phyloP scores from a whole-genome alignment of 2,329 filamentous ascomycete genomes.

The Juglanconis juglandina region DNA sequence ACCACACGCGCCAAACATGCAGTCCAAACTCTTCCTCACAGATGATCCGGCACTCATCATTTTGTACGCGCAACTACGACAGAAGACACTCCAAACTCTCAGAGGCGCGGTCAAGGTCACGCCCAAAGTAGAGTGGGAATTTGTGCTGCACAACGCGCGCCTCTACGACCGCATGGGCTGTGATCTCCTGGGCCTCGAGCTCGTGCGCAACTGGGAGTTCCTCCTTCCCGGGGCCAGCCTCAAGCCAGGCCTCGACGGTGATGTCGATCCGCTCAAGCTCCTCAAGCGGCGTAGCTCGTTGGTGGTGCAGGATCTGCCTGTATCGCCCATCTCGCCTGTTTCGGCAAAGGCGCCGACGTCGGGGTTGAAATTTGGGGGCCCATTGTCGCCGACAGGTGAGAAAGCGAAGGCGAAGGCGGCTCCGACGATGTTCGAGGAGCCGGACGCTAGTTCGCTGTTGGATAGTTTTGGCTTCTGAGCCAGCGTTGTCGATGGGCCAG shows the following conservation, averaged over 20 bases:
- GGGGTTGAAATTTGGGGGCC: background rate
- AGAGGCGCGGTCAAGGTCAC: conserved; percentile 80
- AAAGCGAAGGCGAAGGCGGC: conserved; percentile 48
- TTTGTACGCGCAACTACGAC: conserved; percentile 80
- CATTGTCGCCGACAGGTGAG: background rate
- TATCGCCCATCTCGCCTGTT: conserved; percentile 34
- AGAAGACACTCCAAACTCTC: conserved; percentile 77
- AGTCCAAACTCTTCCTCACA: conserved; percentile 76
- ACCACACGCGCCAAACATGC: conserved; percentile 64
- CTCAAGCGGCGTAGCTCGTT: conserved; percentile 71
- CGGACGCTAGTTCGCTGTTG: conserved; percentile 81
- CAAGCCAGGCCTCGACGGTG: conserved; percentile 39
- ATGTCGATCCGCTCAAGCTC: conserved; percentile 63
- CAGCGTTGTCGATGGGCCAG: background rate
- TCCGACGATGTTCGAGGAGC: conserved; percentile 83
- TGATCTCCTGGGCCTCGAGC: conserved; percentile 79
- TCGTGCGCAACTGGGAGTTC: conserved; percentile 83
- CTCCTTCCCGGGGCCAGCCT: conserved; percentile 43
- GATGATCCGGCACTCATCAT: conserved; percentile 89
- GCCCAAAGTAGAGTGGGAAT: conserved; percentile 79
- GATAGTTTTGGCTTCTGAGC: conserved; percentile 86
- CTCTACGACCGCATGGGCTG: conserved; percentile 91
- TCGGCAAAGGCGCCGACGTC: conserved; percentile 31
- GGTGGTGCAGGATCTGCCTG: conserved; percentile 71
- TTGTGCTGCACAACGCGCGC: conserved; percentile 79